Base-by-base conservation (phyloP, 2,329 filamentous ascomycete genomes). In the Alternaria ventricosa region DNA sequence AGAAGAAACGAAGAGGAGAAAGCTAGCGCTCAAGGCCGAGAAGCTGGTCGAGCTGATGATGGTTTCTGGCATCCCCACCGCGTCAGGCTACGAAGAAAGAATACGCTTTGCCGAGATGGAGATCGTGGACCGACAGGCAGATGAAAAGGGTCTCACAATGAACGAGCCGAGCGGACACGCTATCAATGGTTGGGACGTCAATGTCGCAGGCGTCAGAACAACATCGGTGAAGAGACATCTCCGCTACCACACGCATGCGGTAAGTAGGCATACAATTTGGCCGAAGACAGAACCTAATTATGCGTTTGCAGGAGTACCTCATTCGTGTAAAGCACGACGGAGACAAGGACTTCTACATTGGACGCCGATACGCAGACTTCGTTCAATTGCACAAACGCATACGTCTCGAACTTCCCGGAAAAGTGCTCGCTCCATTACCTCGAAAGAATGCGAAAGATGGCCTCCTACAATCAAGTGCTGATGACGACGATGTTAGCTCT, bases 1-100 rank as follows among this genome's bases (percentile, higher is more conserved):
- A 28, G 96, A 99, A 82, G 94, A 97, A 81, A 98, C 96, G 10
- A 99, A 99, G 84, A 88, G 96, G 62, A 87, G 90, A 69, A 99
- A 99, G 81, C 83, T 99, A 68, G 95, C 96, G 4, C 86, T 90
- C 72, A 99, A 99, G 86, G 93, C 92, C 51, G 91, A 96, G 79
- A 99, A 99, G 83, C 84, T 99, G 61, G 93, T 99, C 11, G 96
- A 99, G 84, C 85, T 99, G 65, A 99, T 99, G 96, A 97, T 99
- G 94, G 96, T 99, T 9, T 98, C 95, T 8, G 96, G 96, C 41
- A 91, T 99, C 61, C 93, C 92, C 33, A 99, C 96, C 1, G 94
- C 96, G 5, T 97, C 94, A 5, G 96, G 96, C 3, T 99, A 98
- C 78, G 96, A 99, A 81, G 96, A 99, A 84, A 89, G 96, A 61